These are phyloP conservation scores for Vigna unguiculata DNA, from an alignment of 306 rosid genomes.

Conservation along the genomic window DNA sequence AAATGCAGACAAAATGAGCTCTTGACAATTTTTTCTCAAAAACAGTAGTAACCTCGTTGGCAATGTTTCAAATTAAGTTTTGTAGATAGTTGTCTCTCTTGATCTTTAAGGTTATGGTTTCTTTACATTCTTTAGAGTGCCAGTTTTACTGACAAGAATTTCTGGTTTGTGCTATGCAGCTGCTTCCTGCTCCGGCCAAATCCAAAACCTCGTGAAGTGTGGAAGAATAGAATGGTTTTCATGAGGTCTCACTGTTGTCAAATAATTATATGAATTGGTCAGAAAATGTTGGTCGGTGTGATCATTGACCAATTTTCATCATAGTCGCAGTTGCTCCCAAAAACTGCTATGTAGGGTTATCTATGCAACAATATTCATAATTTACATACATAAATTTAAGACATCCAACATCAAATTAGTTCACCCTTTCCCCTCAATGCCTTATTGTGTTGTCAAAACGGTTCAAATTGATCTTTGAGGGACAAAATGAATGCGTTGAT, in stretches of 20 bases:
- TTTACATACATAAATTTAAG: slow-evolving; percentile 22
- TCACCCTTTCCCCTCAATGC: not conserved
- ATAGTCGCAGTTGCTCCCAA: slow-evolving; percentile 32
- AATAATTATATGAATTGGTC: slow-evolving; percentile 55
- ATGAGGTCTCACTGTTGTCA: slow-evolving; percentile 38
- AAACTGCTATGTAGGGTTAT: slow-evolving; percentile 31
- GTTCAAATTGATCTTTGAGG: not conserved
- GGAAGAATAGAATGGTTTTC: slow-evolving; percentile 32
- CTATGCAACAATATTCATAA: slow-evolving; percentile 2
- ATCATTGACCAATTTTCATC: slow-evolving; percentile 43
- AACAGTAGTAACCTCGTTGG: not conserved
- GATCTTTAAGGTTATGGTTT: not conserved
- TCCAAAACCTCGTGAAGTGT: slow-evolving; percentile 68
- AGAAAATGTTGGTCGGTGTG: slow-evolving; percentile 51
- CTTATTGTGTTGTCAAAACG: not conserved
- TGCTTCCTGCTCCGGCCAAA: slow-evolving; percentile 81
- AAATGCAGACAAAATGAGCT: slow-evolving; percentile 1
- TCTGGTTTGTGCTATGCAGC: slow-evolving; percentile 62
- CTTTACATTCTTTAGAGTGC: slow-evolving; percentile 18
- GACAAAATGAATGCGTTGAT: not conserved
- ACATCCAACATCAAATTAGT: slow-evolving; percentile 7
- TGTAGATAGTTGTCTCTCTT: not conserved
- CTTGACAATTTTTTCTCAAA: not conserved
- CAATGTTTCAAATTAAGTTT: not conserved
- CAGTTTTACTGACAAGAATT: slow-evolving; percentile 37